Percentiles rank a stretch among this genome's conserved stretches.
Evolutionary conservation across 2,329 filamentous ascomycete species (phyloP).

Genomic region (Dendryphion nanum): DNA sequence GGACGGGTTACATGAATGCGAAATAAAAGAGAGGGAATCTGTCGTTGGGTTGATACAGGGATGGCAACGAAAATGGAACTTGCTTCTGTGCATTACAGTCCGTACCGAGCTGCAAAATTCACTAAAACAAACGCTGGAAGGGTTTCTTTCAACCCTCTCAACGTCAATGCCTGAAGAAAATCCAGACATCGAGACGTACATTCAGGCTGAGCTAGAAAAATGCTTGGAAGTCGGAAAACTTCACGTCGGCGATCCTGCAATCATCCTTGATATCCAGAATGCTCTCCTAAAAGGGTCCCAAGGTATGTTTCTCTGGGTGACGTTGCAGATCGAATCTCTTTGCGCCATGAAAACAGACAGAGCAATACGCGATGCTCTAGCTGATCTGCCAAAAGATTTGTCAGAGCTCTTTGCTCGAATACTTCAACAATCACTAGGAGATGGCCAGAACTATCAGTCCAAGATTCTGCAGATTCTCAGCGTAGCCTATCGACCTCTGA

Average conservation of each 20-base stretch:
- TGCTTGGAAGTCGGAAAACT: slow-evolving; percentile 15
- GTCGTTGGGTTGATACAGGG: slow-evolving; percentile 14
- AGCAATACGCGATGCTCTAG: slow-evolving; percentile 29
- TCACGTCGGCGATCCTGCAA: slow-evolving; percentile 18
- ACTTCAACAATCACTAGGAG: slow-evolving; percentile 16
- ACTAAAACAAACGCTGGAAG: slow-evolving; percentile 2
- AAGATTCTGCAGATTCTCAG: slow-evolving; percentile 33
- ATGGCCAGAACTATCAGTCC: slow-evolving; percentile 19
- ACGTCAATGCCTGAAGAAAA: slow-evolving; percentile 21
- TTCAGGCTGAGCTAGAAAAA: slow-evolving; percentile 22
- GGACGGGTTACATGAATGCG: slow-evolving; percentile 38
- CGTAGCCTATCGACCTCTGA: slow-evolving; percentile 29
- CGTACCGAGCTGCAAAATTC: slow-evolving; percentile 15
- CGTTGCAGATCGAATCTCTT: slow-evolving; percentile 19
- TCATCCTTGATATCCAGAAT: slow-evolving; percentile 27
- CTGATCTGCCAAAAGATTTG: slow-evolving; percentile 16
- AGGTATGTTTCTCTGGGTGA: slow-evolving; percentile 28
- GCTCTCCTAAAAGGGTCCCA: slow-evolving; percentile 16
- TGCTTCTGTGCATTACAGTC: slow-evolving; percentile 23
- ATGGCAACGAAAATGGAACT: slow-evolving; percentile 17
- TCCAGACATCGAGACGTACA: slow-evolving; percentile 21
- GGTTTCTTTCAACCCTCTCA: slow-evolving; percentile 3
- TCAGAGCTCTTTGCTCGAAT: slow-evolving; percentile 14
- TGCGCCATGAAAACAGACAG: slow-evolving; percentile 39
- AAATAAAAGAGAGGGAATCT: slow-evolving; percentile 8